phyloP scores from a whole-genome alignment of 1,284 basidiomycete genomes.

The Wallemia mellicola region DNA sequence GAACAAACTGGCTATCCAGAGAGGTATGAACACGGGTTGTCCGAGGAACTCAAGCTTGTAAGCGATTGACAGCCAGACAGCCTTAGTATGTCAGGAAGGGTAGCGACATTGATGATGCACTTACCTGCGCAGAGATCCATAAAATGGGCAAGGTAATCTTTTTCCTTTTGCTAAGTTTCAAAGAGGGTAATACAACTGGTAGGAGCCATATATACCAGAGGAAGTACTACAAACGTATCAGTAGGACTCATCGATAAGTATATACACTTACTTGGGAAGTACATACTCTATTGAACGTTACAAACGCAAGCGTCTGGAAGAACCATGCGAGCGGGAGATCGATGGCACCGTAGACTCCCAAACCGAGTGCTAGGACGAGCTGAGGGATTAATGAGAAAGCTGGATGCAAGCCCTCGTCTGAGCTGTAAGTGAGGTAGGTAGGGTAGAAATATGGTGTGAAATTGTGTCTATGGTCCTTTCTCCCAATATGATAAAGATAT shows the following conservation, averaged over 20 bases:
- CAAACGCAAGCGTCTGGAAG: conserved; percentile 66
- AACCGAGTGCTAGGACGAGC: conserved; percentile 30
- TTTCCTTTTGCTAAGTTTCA: conserved; percentile 24
- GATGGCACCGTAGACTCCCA: conserved; percentile 33
- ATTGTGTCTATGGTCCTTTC: conserved; percentile 88
- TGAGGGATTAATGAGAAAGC: conserved; percentile 26
- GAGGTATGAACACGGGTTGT: conserved; percentile 30
- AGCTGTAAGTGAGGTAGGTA: conserved; percentile 37
- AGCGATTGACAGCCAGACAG: conserved; percentile 52
- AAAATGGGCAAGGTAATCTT: conserved; percentile 21
- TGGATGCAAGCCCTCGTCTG: conserved; percentile 11
- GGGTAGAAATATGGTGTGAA: conserved; percentile 93
- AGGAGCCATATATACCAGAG: conserved; percentile 85
- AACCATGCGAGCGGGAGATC: conserved; percentile 57
- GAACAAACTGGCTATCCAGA: conserved; percentile 48
- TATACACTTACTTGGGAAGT: conserved; percentile 48
- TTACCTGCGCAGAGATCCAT: conserved; percentile 41
- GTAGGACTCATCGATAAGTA: neutral
- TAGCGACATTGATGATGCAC: conserved; percentile 1
- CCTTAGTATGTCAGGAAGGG: conserved; percentile 17
- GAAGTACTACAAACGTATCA: conserved; percentile 38
- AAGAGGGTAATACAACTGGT: conserved; percentile 41
- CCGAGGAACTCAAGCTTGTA: conserved; percentile 70
- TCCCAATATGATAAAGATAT: conserved; percentile 68
- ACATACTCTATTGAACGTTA: conserved; percentile 92